A percentile compares a stretch with the other conserved stretches of the same genome.
Conservation (phyloP, 176 grass and related monocot species). For the Oryza meridionalis region DNA sequence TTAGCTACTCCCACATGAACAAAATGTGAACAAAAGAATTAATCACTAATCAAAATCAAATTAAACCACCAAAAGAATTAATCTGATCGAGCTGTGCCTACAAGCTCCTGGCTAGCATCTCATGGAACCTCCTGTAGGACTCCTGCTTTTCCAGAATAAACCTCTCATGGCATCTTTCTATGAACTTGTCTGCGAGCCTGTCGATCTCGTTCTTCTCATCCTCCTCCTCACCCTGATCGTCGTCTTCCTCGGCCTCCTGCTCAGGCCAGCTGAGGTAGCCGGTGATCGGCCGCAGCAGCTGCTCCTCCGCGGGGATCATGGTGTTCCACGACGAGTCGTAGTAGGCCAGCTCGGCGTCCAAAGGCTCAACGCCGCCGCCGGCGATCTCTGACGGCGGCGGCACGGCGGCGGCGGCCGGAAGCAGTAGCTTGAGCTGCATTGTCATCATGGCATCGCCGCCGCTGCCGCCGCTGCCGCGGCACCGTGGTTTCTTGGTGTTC, state of each 20-base stretch:
- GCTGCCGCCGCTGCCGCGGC: background rate
- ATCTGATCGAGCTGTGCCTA: background rate
- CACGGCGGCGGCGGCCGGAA: background rate
- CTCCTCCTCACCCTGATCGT: background rate
- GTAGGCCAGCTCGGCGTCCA: background rate
- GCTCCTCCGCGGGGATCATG: slow-evolving; percentile 30
- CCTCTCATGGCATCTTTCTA: slow-evolving; percentile 39
- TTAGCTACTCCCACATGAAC: background rate
- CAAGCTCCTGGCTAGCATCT: slow-evolving; percentile 50
- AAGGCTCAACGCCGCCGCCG: background rate
- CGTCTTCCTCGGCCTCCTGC: background rate
- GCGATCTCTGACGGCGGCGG: background rate
- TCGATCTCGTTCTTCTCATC: slow-evolving; percentile 27
- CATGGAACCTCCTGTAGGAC: slow-evolving; percentile 48
- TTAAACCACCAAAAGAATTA: background rate
- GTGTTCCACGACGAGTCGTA: slow-evolving; percentile 44
- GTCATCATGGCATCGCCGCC: background rate
- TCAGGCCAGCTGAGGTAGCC: slow-evolving; percentile 16
- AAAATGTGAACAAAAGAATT: background rate
- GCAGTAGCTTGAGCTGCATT: slow-evolving; percentile 34
- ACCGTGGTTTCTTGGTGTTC: background rate
- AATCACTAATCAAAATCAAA: background rate
- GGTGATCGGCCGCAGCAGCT: slow-evolving; percentile 20
- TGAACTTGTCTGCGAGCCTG: slow-evolving; percentile 46
- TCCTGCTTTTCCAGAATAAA: slow-evolving; percentile 52